Evolutionary conservation across 31 red algal species (phyloP).

Genomic region (Asparagopsis taxiformis): DNA sequence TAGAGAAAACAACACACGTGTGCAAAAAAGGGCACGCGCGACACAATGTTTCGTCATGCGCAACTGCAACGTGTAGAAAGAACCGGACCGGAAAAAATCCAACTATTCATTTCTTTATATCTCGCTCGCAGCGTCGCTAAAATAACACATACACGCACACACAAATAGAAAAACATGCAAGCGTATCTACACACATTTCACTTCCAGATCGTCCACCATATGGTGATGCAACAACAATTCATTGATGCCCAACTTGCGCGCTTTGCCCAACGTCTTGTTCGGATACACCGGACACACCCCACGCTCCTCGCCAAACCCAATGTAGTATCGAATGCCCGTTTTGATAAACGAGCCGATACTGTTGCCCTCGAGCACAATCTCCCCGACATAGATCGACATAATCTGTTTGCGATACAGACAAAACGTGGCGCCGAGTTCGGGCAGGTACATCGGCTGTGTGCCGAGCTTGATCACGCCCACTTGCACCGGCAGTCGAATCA

Average conservation of each 20-base stretch:
- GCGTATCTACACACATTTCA: conserved; percentile 40
- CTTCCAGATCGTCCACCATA: conserved; percentile 55
- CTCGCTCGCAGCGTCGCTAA: too few relatives aligned
- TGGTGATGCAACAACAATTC: conserved; percentile 59
- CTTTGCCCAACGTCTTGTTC: conserved; percentile 41
- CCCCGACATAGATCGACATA: conserved; percentile 55
- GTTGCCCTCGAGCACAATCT: conserved; percentile 54
- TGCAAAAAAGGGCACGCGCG: too few relatives aligned
- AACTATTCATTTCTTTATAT: too few relatives aligned
- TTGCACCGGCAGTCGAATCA: conserved; percentile 40
- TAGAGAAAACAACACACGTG: too few relatives aligned
- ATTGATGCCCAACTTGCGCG: conserved; percentile 49
- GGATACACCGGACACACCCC: conserved; percentile 52
- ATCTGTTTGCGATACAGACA: conserved; percentile 36
- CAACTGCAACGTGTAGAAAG: too few relatives aligned
- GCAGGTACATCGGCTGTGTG: conserved; percentile 49
- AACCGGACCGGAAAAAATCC: too few relatives aligned
- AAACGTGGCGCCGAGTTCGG: conserved; percentile 32
- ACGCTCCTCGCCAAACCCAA: conserved; percentile 59
- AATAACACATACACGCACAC: too few relatives aligned
- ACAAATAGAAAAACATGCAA: too few relatives aligned
- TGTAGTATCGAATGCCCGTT: conserved; percentile 48
- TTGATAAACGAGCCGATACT: conserved; percentile 53
- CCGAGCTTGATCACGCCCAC: conserved; percentile 53
- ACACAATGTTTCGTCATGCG: too few relatives aligned